Percentiles rank a stretch among this genome's conserved stretches.
phyloP scores from a whole-genome alignment of 73 alveolate species.

The Paramecium biaurelia region DNA sequence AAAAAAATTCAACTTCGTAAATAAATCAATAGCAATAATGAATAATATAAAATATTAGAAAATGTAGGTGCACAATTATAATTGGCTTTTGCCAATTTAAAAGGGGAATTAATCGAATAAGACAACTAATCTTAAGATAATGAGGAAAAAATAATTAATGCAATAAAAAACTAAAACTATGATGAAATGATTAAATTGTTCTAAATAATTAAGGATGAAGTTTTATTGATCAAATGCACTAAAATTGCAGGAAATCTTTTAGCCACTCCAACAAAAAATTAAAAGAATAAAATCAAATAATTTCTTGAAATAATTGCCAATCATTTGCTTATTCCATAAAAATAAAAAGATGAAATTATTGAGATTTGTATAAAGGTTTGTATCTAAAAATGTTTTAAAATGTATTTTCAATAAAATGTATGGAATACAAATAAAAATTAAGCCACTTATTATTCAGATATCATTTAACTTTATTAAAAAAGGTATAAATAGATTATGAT shows the following conservation, averaged over 20 bases:
- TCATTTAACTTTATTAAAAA: background rate
- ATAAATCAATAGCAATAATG: background rate
- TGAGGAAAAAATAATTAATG: background rate
- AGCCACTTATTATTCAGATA: constrained; percentile 23
- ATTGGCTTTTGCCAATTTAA: background rate
- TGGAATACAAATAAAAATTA: background rate
- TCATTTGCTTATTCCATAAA: background rate
- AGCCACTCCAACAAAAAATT: background rate
- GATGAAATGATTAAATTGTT: background rate
- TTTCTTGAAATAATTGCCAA: background rate
- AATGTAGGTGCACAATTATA: background rate
- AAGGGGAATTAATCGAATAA: background rate
- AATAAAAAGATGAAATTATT: background rate
- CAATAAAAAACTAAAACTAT: background rate
- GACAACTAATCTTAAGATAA: background rate
- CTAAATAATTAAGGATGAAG: background rate
- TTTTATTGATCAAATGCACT: background rate
- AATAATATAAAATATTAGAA: background rate
- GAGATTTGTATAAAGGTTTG: background rate
- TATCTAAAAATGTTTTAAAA: background rate
- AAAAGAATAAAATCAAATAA: background rate
- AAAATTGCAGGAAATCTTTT: background rate
- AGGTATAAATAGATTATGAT: background rate
- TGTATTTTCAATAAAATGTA: constrained; percentile 3
- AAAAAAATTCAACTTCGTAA: background rate